These are phyloP conservation scores for fission yeast (Schizosaccharomyces pombe) DNA, from an alignment of 805 yeast species.

Conservation along the genomic window DNA sequence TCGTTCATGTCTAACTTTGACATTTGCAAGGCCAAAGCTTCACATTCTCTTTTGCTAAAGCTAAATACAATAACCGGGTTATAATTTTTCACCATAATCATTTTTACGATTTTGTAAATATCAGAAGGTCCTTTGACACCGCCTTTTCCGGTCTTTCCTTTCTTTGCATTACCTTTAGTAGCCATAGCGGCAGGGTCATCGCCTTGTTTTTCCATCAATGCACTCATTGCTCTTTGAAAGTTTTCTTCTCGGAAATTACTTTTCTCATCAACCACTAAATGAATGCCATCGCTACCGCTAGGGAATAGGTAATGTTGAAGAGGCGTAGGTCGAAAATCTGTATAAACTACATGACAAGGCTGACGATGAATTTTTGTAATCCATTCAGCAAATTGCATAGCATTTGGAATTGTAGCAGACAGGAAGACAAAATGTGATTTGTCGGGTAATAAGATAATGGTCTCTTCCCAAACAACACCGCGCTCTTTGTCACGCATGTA, in stretches of 20 bases:
- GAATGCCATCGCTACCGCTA: constrained; percentile 95
- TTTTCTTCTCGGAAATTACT: constrained; percentile 90
- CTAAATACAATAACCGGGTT: constrained; percentile 97
- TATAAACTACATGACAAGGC: constrained; percentile 95
- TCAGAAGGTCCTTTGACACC: constrained; percentile 39
- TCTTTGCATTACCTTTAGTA: constrained; percentile 32
- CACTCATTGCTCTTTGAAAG: constrained; percentile 94
- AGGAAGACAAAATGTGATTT: constrained; percentile 82
- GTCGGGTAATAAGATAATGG: constrained; percentile 83
- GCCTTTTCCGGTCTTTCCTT: constrained; percentile 69
- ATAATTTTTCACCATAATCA: constrained; percentile 90
- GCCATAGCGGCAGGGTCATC: constrained; percentile 47
- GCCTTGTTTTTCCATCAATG: constrained; percentile 58
- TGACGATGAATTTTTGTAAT: constrained; percentile 81
- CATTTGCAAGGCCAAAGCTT: constrained; percentile 80
- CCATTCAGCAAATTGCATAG: constrained; percentile 98
- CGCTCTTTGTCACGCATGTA: constrained; percentile 94
- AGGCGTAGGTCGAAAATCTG: constrained; percentile 97
- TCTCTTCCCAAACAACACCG: constrained; percentile 99
- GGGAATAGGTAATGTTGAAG: constrained; percentile 93
- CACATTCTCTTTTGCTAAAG: constrained; percentile 94
- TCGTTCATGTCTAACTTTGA: constrained; percentile 83
- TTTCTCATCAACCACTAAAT: constrained; percentile 91
- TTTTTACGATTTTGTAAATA: constrained; percentile 67
- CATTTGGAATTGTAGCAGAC: constrained; percentile 93